Evolutionary conservation across 1,139 yeast species (phyloP).

Genomic region (Chernovozyma aurita): DNA sequence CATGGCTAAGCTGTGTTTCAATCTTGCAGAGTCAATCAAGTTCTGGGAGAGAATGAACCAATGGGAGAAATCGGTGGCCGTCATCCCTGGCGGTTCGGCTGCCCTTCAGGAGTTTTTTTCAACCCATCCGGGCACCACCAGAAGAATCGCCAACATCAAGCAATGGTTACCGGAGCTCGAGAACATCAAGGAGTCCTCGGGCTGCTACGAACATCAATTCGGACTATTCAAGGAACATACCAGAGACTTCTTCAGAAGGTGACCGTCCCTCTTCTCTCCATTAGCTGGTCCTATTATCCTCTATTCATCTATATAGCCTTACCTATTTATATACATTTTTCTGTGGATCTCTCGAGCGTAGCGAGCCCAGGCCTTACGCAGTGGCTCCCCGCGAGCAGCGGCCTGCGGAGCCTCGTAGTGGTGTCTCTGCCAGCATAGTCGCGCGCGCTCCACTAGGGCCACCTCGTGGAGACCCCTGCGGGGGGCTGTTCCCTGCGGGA

Average conservation of each 20-base stretch:
- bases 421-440: too few relatives aligned
- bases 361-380: too few relatives aligned
- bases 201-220: conserved; percentile 24
- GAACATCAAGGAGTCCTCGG: conserved; percentile 28
- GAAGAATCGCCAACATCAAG: conserved; percentile 64
- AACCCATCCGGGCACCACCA: conserved; percentile 85
- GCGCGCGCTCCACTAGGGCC: too few relatives aligned
- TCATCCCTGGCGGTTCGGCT: conserved; percentile 14
- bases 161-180: conserved; percentile 74
- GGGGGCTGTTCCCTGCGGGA: too few relatives aligned
- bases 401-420: too few relatives aligned
- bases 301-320: too few relatives aligned
- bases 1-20: conserved; percentile 85
- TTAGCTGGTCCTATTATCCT: too few relatives aligned
- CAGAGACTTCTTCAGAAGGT: conserved; percentile 16
- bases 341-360: too few relatives aligned
- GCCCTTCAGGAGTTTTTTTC: conserved; percentile 61
- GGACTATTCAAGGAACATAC: conserved; percentile 15
- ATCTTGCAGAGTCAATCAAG: conserved; percentile 66
- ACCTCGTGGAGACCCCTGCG: too few relatives aligned
- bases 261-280: too few relatives aligned
- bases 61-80: conserved; percentile 45
- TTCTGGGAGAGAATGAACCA: conserved; percentile 82
- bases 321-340: too few relatives aligned
- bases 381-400: too few relatives aligned